Base-by-base conservation (phyloP, 495 filamentous ascomycete genomes). In the Penicillium atrosanguineum region DNA sequence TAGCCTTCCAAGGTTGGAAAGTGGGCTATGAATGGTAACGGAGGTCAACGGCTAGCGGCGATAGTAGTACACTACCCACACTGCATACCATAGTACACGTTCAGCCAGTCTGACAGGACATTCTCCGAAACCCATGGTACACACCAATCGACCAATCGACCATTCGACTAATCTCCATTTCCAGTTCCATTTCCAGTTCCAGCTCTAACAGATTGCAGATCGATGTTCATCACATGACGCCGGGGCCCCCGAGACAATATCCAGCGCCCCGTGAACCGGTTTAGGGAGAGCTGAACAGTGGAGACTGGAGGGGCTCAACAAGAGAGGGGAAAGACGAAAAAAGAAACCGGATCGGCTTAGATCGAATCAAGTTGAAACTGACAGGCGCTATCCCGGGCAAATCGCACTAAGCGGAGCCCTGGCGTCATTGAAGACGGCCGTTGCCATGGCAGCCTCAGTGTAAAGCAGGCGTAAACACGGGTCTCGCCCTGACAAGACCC, bases 381-480 rank as follows among this genome's bases (percentile, higher is more conserved):
- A 55, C 52, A 64, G 50, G 36, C 50, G 34, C 23, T 40, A 47
- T 26, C 20, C 37, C 29, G 46, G 44, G 43, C 16, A 23, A 53
- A 54, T 48, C 46, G 44, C 48, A 40, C 16, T 20, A 40, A 52
- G 58, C 57, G 53, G 53, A 57, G 61, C 46, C 55, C 53, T 65
- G 57, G 68, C 70, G 72, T 71, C 72, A 72, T 69, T 23, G 47
- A 41, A 38, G 50, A 38, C 53, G 56, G 48, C 46, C 59, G 72
- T 77, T 77, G 74, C 74, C 65, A 77, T 77, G 69, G 67, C 73
- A 77, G 64, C 69, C 41, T 38, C 28, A 28, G 53, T 14, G 31
- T 12, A 34, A 34, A 34, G 11, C 31, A 14, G 12, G 2, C 44
- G 69, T 77, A 74, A 77, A 77, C 74, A 75, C 60, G 55, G 58